These are phyloP conservation scores for Conticribra guillardii DNA, from an alignment of 108 stramenopile genomes.

Conservation along the genomic window DNA sequence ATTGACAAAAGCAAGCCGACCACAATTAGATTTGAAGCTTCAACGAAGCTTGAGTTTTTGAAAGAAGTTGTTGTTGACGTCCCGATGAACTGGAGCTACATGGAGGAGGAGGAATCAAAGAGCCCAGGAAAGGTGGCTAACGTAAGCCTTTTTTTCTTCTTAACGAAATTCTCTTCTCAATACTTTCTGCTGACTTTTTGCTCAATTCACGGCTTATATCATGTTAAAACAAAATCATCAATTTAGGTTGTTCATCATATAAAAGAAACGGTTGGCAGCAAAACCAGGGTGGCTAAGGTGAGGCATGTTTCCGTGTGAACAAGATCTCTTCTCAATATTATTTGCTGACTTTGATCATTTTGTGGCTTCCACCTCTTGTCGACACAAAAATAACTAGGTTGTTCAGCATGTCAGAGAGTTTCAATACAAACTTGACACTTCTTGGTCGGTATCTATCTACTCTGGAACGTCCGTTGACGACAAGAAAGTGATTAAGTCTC, in stretches of 20 bases:
- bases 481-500: conserved; percentile 48
- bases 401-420: conserved; percentile 54
- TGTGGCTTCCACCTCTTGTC: neutral
- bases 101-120: conserved; percentile 29
- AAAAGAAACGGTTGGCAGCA: too few relatives aligned
- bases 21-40: conserved; percentile 61
- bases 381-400: conserved; percentile 13
- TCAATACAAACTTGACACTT: conserved; percentile 57
- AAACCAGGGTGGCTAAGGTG: conserved; percentile 27
- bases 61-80: conserved; percentile 55
- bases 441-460: conserved; percentile 46
- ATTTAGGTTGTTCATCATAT: too few relatives aligned
- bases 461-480: conserved; percentile 53
- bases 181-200: too few relatives aligned
- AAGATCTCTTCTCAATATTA: neutral
- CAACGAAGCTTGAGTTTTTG: conserved; percentile 45
- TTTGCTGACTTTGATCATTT: neutral
- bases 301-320: neutral
- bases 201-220: too few relatives aligned
- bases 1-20: conserved; percentile 51
- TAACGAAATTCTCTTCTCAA: too few relatives aligned
- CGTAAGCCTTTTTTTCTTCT: too few relatives aligned
- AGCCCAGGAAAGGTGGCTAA: conserved; percentile 24
- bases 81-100: conserved; percentile 24
- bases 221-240: too few relatives aligned